Evolutionary conservation across 768 basidiomycete genomes (phyloP).

Genomic region (Calocera viscosa): DNA sequence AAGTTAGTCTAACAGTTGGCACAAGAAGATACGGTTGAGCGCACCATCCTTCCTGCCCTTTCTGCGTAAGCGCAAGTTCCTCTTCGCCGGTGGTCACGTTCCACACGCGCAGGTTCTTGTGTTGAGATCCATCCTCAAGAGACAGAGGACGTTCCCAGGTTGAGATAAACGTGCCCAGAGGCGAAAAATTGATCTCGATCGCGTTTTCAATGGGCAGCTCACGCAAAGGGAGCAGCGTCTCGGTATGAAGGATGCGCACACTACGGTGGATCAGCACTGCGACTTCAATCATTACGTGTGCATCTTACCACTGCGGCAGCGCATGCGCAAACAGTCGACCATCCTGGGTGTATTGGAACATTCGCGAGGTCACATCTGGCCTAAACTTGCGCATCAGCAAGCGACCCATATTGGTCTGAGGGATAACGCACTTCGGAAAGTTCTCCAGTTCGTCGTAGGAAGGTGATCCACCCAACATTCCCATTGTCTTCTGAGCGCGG

Average conservation of each 20-base stretch:
- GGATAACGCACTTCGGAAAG: conserved; percentile 28
- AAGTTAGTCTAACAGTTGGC: conserved; percentile 23
- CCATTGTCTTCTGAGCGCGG: conserved; percentile 89
- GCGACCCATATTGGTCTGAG: not conserved
- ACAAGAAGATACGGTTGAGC: conserved; percentile 8
- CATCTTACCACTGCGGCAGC: conserved; percentile 54
- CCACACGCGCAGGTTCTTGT: conserved; percentile 91
- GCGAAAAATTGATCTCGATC: conserved; percentile 82
- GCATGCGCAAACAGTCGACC: conserved; percentile 81
- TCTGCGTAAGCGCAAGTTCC: conserved; percentile 76
- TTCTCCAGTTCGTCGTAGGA: conserved; percentile 53
- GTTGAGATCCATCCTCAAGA: conserved; percentile 77
- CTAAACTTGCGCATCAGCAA: conserved; percentile 28
- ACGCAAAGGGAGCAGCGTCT: conserved; percentile 42
- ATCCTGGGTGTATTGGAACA: conserved; percentile 71
- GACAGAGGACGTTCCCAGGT: conserved; percentile 94
- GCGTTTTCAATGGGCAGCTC: conserved; percentile 64
- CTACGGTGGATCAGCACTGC: conserved; percentile 24
- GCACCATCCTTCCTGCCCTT: conserved; percentile 76
- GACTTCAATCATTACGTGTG: conserved; percentile 15
- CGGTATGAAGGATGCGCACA: conserved; percentile 64
- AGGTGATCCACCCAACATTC: conserved; percentile 72
- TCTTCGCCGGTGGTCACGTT: conserved; percentile 76
- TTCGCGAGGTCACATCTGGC: conserved; percentile 61
- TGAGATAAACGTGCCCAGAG: conserved; percentile 81